Base-by-base conservation (phyloP, 2,329 filamentous ascomycete species). In the Hypoxylon sp. region DNA sequence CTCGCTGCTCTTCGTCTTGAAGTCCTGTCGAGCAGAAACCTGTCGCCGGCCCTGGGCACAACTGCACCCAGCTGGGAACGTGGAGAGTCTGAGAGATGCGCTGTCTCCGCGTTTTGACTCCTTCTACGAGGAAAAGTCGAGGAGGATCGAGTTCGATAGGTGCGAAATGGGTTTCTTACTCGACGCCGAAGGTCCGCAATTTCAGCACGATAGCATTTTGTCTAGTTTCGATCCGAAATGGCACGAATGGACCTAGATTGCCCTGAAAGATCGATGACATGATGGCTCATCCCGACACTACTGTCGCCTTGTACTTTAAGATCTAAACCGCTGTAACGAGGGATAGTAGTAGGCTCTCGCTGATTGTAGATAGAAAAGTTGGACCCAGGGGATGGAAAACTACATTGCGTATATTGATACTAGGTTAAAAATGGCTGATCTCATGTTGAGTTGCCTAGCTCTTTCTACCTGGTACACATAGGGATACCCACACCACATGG, bases 121-220 rank as follows among this genome's bases (percentile, higher is more conserved):
- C 0, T 85, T 84, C 59, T 86, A 85, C 54, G 74, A 70, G 3
- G 71, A 72, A 11, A 68, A 72, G 52, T 76, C 58, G 8, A 73
- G 75, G 3, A 79, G 77, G 33, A 79, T 87, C 3, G 73, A 74
- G 22, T 87, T 85, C 67, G 76, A 77, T 1, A 78, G 79, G 24
- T 86, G 85, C 68, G 81, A 82, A 61, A 65, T 78, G 59, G 85
- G 84, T 1, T 85, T 86, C 69, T 78, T 86, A 26, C 40, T 81
- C 9, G 78, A 80, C 46, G 81, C 80, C 1, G 84, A 87, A 68
- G 84, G 84, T 0, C 80, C 81, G 3, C 79, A 80, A 48, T 72
- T 70, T 14, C 32, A 65, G 2, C 14, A 45, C 14, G 50, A 45
- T 32, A 33, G 9, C 3, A 4, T 61, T 1, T 6, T 53, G 9